Base-by-base conservation (phyloP, 2,329 filamentous ascomycete species). In the Penicillium decumbens region DNA sequence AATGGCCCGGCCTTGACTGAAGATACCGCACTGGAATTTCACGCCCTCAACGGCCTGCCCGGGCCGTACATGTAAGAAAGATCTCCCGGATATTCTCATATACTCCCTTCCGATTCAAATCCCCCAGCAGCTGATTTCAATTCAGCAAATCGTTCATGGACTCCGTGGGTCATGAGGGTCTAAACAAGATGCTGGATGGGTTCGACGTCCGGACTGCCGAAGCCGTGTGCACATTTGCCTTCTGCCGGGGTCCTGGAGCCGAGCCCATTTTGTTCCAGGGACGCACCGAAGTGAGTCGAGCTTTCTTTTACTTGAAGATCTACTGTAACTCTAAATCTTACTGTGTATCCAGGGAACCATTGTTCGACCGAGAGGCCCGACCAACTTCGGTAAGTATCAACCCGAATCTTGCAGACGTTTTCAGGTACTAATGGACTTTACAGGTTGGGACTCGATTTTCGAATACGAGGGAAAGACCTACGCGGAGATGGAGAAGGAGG, bases 401-500 rank as follows among this genome's bases (percentile, higher is more conserved):
- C 4, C 20, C 7, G 13, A 32, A 29, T 27, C 35, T 20, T 10
- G 8, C 13, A 44, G 18, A n/a, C 27, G 42, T 13, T 24, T 13
- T 28, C 4, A 18, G 24, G 35, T 50, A 38, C 37, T 43, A 45
- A 33, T 28, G 39, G 6, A 27, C 10, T 9, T 35, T 45, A 3
- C 56, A 95, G 91, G 92, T 40, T 98, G 93, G 93, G 93, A 98
- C 70, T 83, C 93, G 2, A 86, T 95, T 57, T 98, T 98, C 63
- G 93, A 98, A 73, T 92, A 95, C 60, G 80, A 95, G 57, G 91
- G 91, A 37, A 77, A 89, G 72, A 98, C 93, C 75, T 85, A 95
- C 68, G 93, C 93, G 25, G 93, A 98, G 75, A 98, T 98, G 93
- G 87, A 89, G 44, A 91, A 84, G 56, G 76, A 87, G 71, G 89